Evolutionary conservation across 177 flowering plant genomes (phyloP).

Genomic region (Vitis hybrid): DNA sequence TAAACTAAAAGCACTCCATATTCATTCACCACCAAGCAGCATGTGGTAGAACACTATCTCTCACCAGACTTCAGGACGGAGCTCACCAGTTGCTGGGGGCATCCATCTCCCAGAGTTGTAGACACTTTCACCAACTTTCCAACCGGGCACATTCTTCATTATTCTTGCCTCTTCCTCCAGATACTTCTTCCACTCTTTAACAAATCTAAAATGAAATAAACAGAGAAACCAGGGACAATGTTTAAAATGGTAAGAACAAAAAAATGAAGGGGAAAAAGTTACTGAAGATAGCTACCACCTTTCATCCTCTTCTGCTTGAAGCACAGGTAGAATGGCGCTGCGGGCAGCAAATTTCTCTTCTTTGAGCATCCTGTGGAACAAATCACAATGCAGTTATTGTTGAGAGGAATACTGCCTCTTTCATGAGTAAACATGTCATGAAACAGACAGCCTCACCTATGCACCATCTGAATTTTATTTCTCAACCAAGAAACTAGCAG

Average conservation of each 20-base stretch:
- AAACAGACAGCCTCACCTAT: too few species aligned
- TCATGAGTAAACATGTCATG: too few species aligned
- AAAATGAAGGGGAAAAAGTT: not conserved
- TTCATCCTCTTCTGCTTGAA: conserved; percentile 86
- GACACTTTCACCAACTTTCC: conserved; percentile 81
- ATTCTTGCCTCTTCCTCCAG: conserved; percentile 74
- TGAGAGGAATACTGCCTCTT: too few species aligned
- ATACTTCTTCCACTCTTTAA: conserved; percentile 73
- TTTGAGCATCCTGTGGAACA: conserved; percentile 49
- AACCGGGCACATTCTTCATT: conserved; percentile 80
- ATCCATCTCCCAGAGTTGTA: conserved; percentile 76
- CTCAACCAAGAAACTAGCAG: too few species aligned
- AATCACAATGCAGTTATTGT: not conserved
- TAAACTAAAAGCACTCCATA: too few species aligned
- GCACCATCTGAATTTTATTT: too few species aligned
- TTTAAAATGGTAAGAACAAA: not conserved
- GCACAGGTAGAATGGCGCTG: conserved; percentile 62
- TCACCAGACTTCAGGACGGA: conserved; percentile 78
- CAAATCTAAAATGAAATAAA: conserved; percentile 49
- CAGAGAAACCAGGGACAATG: not conserved
- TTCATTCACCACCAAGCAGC: too few species aligned
- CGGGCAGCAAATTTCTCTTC: conserved; percentile 80
- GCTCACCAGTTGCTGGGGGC: conserved; percentile 78
- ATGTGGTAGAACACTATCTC: too few species aligned
- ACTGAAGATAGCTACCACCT: conserved; percentile 32